Evolutionary conservation across 2,329 filamentous ascomycete species (phyloP), one percentile per base, ranked within the genome.

Genomic region (Orbilia blumenaviensis): DNA sequence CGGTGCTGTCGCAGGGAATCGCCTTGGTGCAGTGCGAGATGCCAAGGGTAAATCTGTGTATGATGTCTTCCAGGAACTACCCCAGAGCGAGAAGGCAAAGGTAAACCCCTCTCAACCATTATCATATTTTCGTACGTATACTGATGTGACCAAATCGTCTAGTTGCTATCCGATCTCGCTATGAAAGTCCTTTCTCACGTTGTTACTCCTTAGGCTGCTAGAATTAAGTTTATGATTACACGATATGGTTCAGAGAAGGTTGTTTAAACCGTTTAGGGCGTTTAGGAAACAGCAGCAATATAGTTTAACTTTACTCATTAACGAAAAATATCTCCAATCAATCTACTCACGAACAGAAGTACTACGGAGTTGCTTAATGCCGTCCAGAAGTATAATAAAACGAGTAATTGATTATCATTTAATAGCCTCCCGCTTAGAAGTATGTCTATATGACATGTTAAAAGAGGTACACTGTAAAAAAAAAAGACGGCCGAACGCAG

Each of bases 41-140:
- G 89, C 91, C 32, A 93, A 90, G 84, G 94, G 94, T 21, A 98
- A 97, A 89, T 96, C 92, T 81, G 95, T 99, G 4, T 98, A 96
- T 83, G 86, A 89, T 27, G 95, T 97, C 14, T 98, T 94, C 29
- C 81, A 92, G 86, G 92, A 97, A 80, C 85, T 99, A 81, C 93
- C 93, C 60, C 91, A 93, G 83, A 87, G 86, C 60, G 94, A 97
- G 81, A 91, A 92, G 81, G 89, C 93, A 66, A 89, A 89, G 82
- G 83, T 99, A 80, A 85, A 60, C 60, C 16, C 32, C 5, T 16
- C 2, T 18, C 7, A 75, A 16, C 2, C 2, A 29, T 18, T 23
- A 10, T 66, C 63, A 67, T 36, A 23, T 16, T 34, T 68, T n/a
- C 12, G 54, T 27, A 34, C 34, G n/a, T n/a, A 52, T 64, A 25